Conservation (phyloP, 805 yeast genomes). For the Candida easanensis region DNA sequence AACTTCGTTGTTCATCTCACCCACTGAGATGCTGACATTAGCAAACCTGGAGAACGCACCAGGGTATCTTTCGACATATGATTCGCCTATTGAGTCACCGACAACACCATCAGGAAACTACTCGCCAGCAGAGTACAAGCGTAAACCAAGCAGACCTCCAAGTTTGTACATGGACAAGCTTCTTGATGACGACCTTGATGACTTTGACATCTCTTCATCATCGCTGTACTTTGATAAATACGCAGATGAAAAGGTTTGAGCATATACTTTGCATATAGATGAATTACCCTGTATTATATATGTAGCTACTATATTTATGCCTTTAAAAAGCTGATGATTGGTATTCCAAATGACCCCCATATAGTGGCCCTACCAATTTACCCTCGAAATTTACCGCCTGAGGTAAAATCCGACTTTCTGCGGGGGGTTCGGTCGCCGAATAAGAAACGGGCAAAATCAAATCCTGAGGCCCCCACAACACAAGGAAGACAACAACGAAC, state of each 20-base stretch:
- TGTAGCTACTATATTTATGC: too few relatives aligned
- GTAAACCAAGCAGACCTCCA: conserved; percentile 41
- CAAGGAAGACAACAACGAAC: neutral
- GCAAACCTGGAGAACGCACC: conserved; percentile 8
- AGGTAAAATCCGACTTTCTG: neutral
- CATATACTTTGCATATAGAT: too few relatives aligned
- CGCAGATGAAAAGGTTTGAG: conserved; percentile 22
- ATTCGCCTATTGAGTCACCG: conserved; percentile 28
- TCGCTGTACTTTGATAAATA: conserved; percentile 3
- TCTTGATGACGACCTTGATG: conserved; percentile 30
- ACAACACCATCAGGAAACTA: neutral
- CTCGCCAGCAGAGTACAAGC: conserved; percentile 3
- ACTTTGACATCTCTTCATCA: conserved; percentile 5
- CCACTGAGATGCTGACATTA: conserved; percentile 40
- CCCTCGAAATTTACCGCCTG: neutral
- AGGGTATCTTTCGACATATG: conserved; percentile 10
- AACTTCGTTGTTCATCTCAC: conserved; percentile 50
- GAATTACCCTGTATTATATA: too few relatives aligned
- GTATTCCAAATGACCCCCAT: neutral
- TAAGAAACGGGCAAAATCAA: conserved; percentile 7
- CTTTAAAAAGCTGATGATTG: too few relatives aligned
- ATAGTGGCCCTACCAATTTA: neutral
- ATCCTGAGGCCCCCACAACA: conserved; percentile 5
- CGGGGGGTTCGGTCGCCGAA: neutral
- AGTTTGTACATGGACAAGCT: conserved; percentile 47